phyloP scores from a whole-genome alignment of 1,284 basidiomycete genomes.

The Dichomitus squalens region DNA sequence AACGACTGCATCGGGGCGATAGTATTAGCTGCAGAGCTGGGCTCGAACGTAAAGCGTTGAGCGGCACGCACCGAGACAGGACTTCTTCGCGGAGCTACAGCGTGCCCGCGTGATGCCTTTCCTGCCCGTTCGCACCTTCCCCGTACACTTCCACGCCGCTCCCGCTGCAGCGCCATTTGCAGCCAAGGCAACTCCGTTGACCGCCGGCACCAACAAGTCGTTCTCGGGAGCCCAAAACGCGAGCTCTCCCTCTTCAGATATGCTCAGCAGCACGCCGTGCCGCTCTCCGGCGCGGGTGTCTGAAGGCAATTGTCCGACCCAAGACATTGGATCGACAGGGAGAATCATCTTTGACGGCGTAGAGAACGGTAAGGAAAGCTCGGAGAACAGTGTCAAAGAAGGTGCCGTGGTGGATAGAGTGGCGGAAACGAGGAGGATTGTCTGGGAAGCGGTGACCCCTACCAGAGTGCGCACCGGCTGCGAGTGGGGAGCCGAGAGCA shows the following conservation, averaged over 20 bases:
- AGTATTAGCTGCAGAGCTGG: background rate
- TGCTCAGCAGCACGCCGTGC: slow-evolving; percentile 78
- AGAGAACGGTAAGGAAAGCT: slow-evolving; percentile 51
- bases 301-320: slow-evolving; percentile 53
- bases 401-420: slow-evolving; percentile 21
- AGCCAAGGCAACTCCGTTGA: background rate
- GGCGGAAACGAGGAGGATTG: slow-evolving; percentile 25
- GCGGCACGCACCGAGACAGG: slow-evolving; percentile 64
- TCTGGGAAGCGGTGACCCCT: slow-evolving; percentile 27
- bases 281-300: slow-evolving; percentile 39
- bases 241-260: slow-evolving; percentile 73
- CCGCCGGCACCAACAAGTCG: background rate
- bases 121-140: slow-evolving; percentile 73
- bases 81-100: slow-evolving; percentile 90
- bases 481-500: slow-evolving; percentile 36
- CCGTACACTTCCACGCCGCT: slow-evolving; percentile 65
- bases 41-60: no score
- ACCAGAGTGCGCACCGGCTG: slow-evolving; percentile 36
- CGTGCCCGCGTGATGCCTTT: slow-evolving; percentile 66
- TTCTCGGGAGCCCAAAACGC: slow-evolving; percentile 81
- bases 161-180: background rate
- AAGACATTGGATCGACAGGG: slow-evolving; percentile 91
- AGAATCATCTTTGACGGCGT: slow-evolving; percentile 59
- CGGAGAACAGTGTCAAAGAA: slow-evolving; percentile 44
- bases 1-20: slow-evolving; percentile 46